Evolutionary conservation across 352 stramenopile genomes (phyloP), one percentile per base, ranked within the genome.

Genomic region (Albugo candida): DNA sequence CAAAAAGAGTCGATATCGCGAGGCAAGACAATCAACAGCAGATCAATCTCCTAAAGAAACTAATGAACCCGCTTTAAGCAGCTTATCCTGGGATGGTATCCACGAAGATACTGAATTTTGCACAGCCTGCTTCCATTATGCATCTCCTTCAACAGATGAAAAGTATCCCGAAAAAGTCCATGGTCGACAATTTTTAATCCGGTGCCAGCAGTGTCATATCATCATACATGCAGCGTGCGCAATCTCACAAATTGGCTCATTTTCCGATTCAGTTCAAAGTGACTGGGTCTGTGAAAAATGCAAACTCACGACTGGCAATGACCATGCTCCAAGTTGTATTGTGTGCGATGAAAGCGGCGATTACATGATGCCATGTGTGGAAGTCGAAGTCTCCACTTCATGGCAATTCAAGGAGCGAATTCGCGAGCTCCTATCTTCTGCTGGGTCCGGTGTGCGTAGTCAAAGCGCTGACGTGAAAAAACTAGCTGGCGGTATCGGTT

Each of bases 281-380:
- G 87, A 85, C 34, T 92, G 76, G 79, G 86, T 85, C 27, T 92
- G 79, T 47, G 79, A 92, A 45, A 62, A 65, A 0, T 92, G 79
- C 52, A 83, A 80, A 50, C 64, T 67, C 0, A 61, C 59, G 11
- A 58, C 64, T 5, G 27, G n/a, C 1, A 64, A 65, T 17, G 50
- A 53, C 1, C 59, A 62, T 2, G 44, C 51, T 5, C 58, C 70
- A 6, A 52, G 52, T 11, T 92, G 79, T 41, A 27, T 78, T 36
- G 56, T 85, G 0, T 92, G 79, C 41, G 65, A 78, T 1, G 71
- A 73, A 50, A 50, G 64, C 14, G 67, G 59, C 38, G 79, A 83
- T 43, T 89, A 89, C 41, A 65, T 92, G 52, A 84, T 92, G 69
- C 74, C 76, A 13, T 84, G 76, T 34, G 44, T 65, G 6, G 57